Percentiles rank a stretch among this genome's conserved stretches.
Evolutionary conservation across 441 rosid species (phyloP).

Genomic region (Croton laevigatus): DNA sequence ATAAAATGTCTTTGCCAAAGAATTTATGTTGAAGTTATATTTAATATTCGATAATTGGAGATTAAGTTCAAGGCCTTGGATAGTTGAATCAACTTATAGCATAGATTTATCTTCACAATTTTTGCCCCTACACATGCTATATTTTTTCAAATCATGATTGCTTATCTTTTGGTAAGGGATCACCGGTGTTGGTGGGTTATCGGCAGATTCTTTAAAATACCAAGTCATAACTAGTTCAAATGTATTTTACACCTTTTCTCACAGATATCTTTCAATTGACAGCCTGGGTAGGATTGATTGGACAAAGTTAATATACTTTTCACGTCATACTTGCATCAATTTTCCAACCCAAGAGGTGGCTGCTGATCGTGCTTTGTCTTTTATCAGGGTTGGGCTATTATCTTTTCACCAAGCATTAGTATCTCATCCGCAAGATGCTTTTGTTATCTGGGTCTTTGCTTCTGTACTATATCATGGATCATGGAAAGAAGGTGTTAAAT

Average conservation of each 20-base stretch:
- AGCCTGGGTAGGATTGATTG: neutral
- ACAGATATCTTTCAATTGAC: neutral
- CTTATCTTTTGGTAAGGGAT: neutral
- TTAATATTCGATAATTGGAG: neutral
- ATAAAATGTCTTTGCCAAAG: neutral
- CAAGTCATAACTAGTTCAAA: neutral
- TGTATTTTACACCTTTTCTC: neutral
- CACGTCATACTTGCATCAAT: neutral
- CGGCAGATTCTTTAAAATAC: neutral
- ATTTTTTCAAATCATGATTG: neutral
- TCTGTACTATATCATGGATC: conserved; percentile 68
- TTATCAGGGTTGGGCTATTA: conserved; percentile 77
- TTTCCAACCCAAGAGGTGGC: conserved; percentile 15
- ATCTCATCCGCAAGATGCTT: conserved; percentile 68
- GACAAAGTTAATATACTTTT: neutral
- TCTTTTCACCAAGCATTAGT: conserved; percentile 86
- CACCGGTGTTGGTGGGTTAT: neutral
- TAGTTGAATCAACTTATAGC: neutral
- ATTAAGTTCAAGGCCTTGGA: conserved; percentile 1
- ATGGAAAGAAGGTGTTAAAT: conserved; percentile 65
- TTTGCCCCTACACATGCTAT: neutral
- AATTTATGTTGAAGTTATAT: neutral
- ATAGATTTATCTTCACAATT: neutral
- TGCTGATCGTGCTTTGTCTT: conserved; percentile 26
- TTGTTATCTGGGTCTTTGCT: conserved; percentile 67